phyloP scores from a whole-genome alignment of 306 rosid genomes.

The Quercus agrifolia region DNA sequence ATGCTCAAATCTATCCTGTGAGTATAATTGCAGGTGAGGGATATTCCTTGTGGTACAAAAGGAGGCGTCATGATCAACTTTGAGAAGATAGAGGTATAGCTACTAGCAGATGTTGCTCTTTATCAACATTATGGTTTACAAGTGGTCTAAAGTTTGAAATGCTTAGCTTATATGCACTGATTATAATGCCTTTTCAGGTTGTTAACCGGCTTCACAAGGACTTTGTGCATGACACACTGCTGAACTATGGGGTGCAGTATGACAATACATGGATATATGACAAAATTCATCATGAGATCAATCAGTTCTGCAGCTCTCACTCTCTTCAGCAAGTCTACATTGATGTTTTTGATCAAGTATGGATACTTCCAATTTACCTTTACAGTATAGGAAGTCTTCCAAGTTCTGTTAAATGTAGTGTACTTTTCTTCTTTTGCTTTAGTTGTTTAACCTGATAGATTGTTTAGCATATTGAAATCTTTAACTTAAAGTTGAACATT shows the following conservation, averaged over 20 bases:
- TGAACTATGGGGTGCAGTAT: conserved; percentile 78
- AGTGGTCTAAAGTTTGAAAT: conserved; percentile 1
- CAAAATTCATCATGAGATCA: conserved; percentile 93
- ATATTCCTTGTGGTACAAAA: conserved; percentile 95
- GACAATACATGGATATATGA: conserved; percentile 96
- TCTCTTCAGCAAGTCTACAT: conserved; percentile 86
- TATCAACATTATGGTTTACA: neutral
- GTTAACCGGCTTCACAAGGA: conserved; percentile 81
- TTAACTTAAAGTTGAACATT: neutral
- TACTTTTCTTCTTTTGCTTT: neutral
- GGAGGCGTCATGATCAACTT: conserved; percentile 93
- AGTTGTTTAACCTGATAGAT: neutral
- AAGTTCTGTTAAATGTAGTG: neutral
- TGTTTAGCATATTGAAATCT: conserved; percentile 7
- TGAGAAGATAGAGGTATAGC: conserved; percentile 79
- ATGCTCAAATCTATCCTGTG: neutral
- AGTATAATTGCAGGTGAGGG: conserved; percentile 60
- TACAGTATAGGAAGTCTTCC: neutral
- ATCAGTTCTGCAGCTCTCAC: conserved; percentile 91
- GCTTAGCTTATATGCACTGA: neutral
- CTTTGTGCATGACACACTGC: conserved; percentile 70
- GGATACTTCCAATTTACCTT: neutral
- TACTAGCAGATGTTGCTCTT: neutral
- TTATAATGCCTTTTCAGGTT: conserved; percentile 48
- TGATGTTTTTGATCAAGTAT: conserved; percentile 85